A percentile compares a stretch with the other conserved stretches of the same genome.
These are phyloP conservation scores for Vanderwaltozyma verrucispora DNA, from an alignment of 805 yeast species.

Conservation along the genomic window DNA sequence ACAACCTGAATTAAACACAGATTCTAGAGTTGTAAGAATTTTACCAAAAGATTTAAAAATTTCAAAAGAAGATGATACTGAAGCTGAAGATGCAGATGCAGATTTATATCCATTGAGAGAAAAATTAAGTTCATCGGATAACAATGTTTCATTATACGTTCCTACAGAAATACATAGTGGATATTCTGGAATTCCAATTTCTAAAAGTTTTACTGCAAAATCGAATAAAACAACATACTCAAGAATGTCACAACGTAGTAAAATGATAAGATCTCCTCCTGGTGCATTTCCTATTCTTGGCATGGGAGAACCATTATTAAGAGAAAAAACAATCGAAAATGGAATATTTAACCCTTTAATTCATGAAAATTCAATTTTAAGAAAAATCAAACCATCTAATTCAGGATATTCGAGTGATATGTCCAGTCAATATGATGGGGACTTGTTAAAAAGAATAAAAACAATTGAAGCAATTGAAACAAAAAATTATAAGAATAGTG, in stretches of 20 bases:
- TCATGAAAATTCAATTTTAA: background rate
- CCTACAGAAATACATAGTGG: background rate
- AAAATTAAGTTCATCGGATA: background rate
- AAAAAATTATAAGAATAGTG: constrained; percentile 16
- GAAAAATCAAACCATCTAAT: background rate
- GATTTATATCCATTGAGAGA: background rate
- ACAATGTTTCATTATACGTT: background rate
- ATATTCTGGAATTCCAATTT: background rate
- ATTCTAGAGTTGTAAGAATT: constrained; percentile 64
- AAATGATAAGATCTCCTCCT: background rate
- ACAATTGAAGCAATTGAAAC: constrained; percentile 21
- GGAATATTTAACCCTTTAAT: background rate
- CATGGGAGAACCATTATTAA: constrained; percentile 2
- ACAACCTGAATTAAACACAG: constrained; percentile 67
- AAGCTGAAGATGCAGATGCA: constrained; percentile 1
- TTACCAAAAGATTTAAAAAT: constrained; percentile 4
- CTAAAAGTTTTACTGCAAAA: background rate
- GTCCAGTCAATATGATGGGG: background rate
- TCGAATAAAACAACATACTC: constrained; percentile 29
- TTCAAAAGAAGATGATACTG: constrained; percentile 6
- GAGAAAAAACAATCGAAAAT: constrained; percentile 2
- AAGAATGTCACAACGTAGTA: constrained; percentile 23
- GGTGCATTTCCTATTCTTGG: constrained; percentile 4
- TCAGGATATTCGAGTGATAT: background rate
- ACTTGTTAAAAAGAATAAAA: constrained; percentile 6